Evolutionary conservation across 2,329 filamentous ascomycete species (phyloP), one percentile per base, ranked within the genome.

Genomic region (Hymenoscyphus occultus): DNA sequence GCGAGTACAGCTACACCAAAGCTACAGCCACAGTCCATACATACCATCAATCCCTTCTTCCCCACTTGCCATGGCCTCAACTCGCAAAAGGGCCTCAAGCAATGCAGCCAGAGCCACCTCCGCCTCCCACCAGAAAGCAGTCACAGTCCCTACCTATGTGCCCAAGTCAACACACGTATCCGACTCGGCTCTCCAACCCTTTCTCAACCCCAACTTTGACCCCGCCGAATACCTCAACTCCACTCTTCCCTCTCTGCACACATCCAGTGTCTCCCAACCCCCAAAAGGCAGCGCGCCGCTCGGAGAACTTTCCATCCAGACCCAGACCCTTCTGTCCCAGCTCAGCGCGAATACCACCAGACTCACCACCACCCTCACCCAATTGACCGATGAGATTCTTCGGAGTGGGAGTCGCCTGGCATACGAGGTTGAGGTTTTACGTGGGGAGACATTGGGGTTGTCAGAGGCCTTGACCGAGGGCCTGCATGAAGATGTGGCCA

Each of bases 311-410:
- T 93, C 92, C 1, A 83, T 88, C 0, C 91, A 93, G 74, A 90
- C 93, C 0, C 93, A 97, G 77, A 83, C 88, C 3, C 83, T 96
- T n/a, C 83, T 97, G 58, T 91, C 93, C 1, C 91, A 94, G 74
- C 86, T 98, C 73, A 96, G 91, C 74, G 90, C 92, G 9, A 92
- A 97, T 76, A 96, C 93, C 1, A 90, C 92, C 19, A 86, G 93
- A 57, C 81, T 97, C 7, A 92, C 93, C 14, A 87, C 84, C 62
- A 91, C 88, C 57, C 83, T 99, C 65, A 97, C 93, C 39, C 89
- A 94, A 73, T 82, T 98, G 66, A 97, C 95, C 12, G 94, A 99
- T 77, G 95, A 98, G 71, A 98, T 99, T 68, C 79, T 99, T 67
- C 86, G 95, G 64, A 93, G 92, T 73, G 92, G 93, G 32, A 92